These are phyloP conservation scores for Cytospora paraplurivora DNA, from an alignment of 2,329 filamentous ascomycete genomes.

Conservation along the genomic window DNA sequence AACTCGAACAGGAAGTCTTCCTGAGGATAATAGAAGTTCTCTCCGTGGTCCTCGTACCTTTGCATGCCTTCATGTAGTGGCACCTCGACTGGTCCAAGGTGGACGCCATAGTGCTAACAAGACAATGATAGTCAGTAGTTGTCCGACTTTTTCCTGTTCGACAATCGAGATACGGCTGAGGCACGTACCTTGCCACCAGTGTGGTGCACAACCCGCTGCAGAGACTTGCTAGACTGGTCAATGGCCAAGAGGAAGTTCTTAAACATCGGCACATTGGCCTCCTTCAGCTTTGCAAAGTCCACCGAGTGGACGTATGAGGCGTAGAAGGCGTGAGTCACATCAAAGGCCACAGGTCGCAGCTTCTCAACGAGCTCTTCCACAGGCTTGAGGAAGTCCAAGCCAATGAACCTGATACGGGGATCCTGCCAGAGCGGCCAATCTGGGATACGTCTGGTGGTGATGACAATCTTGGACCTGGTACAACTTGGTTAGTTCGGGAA, in stretches of 20 bases:
- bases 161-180: no score
- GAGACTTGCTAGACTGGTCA: conserved; percentile 15
- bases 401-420: conserved; percentile 24
- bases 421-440: conserved; percentile 25
- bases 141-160: background rate
- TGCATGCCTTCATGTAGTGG: conserved; percentile 47
- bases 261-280: conserved; percentile 26
- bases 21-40: conserved; percentile 52
- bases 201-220: conserved; percentile 24
- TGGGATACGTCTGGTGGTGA: conserved; percentile 25
- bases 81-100: conserved; percentile 46
- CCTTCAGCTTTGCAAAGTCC: conserved; percentile 24
- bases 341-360: conserved; percentile 17
- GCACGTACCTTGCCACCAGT: conserved; percentile 27
- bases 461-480: conserved; percentile 24
- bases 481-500: background rate
- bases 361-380: conserved; percentile 24
- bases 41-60: conserved; percentile 41
- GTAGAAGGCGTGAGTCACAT: conserved; percentile 29
- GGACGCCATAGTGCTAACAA: conserved; percentile 50
- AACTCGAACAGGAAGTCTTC: conserved; percentile 41
- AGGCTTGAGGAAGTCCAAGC: conserved; percentile 27
- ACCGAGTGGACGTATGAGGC: conserved; percentile 26
- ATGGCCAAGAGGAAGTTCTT: conserved; percentile 25
- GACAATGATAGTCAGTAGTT: conserved; percentile 36